These are phyloP conservation scores for Epicoccum nigrum DNA, from an alignment of 2,329 filamentous ascomycete genomes.

Conservation along the genomic window DNA sequence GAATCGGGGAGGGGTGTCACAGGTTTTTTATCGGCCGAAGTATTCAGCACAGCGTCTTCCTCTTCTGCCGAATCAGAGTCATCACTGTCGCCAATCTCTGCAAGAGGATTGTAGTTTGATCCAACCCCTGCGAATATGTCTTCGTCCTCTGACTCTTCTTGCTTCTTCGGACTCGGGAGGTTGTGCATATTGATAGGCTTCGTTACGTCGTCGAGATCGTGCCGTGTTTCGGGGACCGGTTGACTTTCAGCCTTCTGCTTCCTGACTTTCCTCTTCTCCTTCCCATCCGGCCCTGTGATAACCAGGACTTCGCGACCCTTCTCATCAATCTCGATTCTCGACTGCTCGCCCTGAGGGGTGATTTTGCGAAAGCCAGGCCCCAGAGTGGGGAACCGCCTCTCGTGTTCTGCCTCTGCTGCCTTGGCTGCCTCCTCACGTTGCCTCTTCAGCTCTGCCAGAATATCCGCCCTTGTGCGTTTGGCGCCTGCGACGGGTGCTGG, in stretches of 20 bases:
- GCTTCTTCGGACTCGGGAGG: conserved; percentile 38
- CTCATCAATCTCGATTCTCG: conserved; percentile 62
- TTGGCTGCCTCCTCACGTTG: conserved; percentile 55
- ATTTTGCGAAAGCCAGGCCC: conserved; percentile 63
- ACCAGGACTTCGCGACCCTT: conserved; percentile 64
- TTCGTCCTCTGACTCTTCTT: conserved; percentile 56
- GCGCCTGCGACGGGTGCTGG: conserved; percentile 52
- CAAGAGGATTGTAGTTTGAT: conserved; percentile 65
- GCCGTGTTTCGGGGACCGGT: conserved; percentile 43
- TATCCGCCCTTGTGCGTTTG: conserved; percentile 64
- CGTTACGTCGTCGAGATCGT: conserved; percentile 53
- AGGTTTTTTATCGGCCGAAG: background rate
- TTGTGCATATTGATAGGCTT: conserved; percentile 51
- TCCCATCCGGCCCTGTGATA: conserved; percentile 64
- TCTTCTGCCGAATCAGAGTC: conserved; percentile 50
- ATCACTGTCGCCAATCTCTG: conserved; percentile 54
- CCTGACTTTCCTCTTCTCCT: conserved; percentile 65
- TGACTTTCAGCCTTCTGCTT: conserved; percentile 54
- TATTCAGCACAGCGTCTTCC: background rate
- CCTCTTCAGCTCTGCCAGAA: conserved; percentile 64
- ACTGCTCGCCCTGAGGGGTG: conserved; percentile 55
- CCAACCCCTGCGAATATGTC: conserved; percentile 69
- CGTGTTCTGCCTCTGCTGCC: conserved; percentile 51
- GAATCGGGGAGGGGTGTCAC: background rate
- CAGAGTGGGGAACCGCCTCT: conserved; percentile 52